Evolutionary conservation across 2,329 filamentous ascomycete genomes (phyloP).

Genomic region (Botryotinia convoluta): DNA sequence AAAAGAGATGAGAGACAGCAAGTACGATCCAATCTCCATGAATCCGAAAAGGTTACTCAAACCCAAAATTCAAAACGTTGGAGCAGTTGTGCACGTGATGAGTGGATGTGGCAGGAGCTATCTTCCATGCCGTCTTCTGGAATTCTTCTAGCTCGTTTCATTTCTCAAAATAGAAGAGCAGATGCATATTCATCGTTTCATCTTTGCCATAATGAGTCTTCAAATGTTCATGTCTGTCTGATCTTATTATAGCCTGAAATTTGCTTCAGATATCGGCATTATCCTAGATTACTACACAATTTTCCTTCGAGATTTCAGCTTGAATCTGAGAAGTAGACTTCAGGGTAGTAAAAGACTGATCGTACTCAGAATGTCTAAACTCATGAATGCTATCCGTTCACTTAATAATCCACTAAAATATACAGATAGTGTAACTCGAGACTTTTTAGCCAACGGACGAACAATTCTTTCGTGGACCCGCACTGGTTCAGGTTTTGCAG

Average conservation of each 20-base stretch:
- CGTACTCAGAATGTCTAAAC: neutral
- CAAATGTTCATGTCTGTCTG: neutral
- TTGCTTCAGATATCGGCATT: neutral
- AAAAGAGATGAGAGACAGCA: neutral
- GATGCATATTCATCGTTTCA: neutral
- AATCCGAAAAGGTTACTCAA: neutral
- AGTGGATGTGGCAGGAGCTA: neutral
- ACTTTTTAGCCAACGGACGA: conserved; percentile 50
- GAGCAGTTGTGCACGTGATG: neutral
- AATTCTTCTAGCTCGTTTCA: conserved; percentile 8
- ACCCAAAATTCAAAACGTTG: neutral
- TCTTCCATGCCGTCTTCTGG: neutral
- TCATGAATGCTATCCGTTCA: neutral
- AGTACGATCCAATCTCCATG: neutral
- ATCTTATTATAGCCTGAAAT: neutral
- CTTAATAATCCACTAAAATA: conserved; percentile 36
- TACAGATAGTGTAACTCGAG: conserved; percentile 49
- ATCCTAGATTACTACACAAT: neutral
- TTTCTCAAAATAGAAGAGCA: neutral
- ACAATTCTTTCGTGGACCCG: conserved; percentile 53
- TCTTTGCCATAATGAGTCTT: neutral
- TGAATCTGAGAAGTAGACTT: neutral
- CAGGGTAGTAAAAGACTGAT: too few relatives aligned
- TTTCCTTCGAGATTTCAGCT: too few relatives aligned
- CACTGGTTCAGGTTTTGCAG: conserved; percentile 51